These are phyloP conservation scores for Phytopythium delawarense DNA, from an alignment of 352 stramenopile genomes.

Conservation along the genomic window DNA sequence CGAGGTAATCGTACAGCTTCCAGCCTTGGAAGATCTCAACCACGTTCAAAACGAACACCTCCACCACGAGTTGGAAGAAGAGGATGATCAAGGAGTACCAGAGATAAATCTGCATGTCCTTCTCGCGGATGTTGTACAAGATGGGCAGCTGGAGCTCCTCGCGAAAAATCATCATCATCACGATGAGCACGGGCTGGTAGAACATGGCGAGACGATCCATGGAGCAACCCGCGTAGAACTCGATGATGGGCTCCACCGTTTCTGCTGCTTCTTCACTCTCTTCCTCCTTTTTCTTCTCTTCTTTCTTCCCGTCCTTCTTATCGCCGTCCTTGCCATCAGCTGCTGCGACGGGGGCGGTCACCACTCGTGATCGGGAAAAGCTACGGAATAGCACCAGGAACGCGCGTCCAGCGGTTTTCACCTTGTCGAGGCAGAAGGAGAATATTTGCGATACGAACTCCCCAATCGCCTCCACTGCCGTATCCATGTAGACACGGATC, in stretches of 20 bases:
- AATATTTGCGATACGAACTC: constrained; percentile 48
- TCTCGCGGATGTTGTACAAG: constrained; percentile 95
- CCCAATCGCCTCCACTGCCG: constrained; percentile 73
- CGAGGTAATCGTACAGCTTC: constrained; percentile 98
- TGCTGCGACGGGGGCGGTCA: constrained; percentile 7
- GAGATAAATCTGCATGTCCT: constrained; percentile 98
- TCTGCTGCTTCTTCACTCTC: constrained; percentile 64
- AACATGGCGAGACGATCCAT: constrained; percentile 92
- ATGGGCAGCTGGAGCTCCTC: constrained; percentile 92
- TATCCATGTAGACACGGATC: constrained; percentile 89
- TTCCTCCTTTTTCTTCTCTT: constrained; percentile 37
- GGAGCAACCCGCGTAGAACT: constrained; percentile 89
- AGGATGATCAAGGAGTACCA: constrained; percentile 95
- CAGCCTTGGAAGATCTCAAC: constrained; percentile 97
- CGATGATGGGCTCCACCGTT: constrained; percentile 96
- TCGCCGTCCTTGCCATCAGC: constrained; percentile 5
- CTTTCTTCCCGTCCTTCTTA: constrained; percentile 34
- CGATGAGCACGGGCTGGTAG: constrained; percentile 93
- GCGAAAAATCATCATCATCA: constrained; percentile 95
- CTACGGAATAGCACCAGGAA: constrained; percentile 44
- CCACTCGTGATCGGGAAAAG: constrained; percentile 43
- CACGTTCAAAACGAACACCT: constrained; percentile 94
- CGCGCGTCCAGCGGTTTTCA: constrained; percentile 28
- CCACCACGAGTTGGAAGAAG: constrained; percentile 91
- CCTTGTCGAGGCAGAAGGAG: constrained; percentile 28